Evolutionary conservation across 345 rosid genomes (phyloP).

Genomic region (Citrus medica): DNA sequence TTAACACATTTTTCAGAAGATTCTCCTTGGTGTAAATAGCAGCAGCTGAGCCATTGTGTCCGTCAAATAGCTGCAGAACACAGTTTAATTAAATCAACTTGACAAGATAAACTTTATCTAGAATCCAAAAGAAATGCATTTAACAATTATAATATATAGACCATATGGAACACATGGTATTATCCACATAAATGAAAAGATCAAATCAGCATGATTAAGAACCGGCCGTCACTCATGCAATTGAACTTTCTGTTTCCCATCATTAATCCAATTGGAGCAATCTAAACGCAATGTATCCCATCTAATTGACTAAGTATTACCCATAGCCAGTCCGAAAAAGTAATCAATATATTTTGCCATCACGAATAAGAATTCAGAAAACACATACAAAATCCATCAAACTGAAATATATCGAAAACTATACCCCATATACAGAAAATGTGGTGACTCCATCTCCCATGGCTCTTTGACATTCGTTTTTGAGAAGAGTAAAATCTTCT

Average conservation of each 20-base stretch:
- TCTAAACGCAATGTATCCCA: neutral
- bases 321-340: neutral
- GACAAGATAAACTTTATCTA: neutral
- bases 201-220: too few species aligned
- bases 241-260: neutral
- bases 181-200: neutral
- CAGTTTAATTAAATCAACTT: slow-evolving; percentile 7
- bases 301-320: neutral
- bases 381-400: neutral
- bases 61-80: slow-evolving; percentile 87
- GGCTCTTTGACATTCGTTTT: slow-evolving; percentile 76
- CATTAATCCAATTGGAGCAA: neutral
- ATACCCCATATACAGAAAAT: slow-evolving; percentile 84
- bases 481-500: slow-evolving; percentile 75
- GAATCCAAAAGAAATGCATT: neutral
- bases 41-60: slow-evolving; percentile 96
- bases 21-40: slow-evolving; percentile 95
- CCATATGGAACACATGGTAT: neutral
- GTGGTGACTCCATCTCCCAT: slow-evolving; percentile 82
- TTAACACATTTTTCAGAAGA: slow-evolving; percentile 73
- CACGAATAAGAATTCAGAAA: too few species aligned
- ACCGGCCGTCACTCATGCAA: neutral
- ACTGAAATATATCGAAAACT: neutral
- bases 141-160: neutral
- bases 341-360: neutral